These are phyloP conservation scores for Carex cristatella DNA, from an alignment of 176 grass and related monocot genomes.

Conservation along the genomic window DNA sequence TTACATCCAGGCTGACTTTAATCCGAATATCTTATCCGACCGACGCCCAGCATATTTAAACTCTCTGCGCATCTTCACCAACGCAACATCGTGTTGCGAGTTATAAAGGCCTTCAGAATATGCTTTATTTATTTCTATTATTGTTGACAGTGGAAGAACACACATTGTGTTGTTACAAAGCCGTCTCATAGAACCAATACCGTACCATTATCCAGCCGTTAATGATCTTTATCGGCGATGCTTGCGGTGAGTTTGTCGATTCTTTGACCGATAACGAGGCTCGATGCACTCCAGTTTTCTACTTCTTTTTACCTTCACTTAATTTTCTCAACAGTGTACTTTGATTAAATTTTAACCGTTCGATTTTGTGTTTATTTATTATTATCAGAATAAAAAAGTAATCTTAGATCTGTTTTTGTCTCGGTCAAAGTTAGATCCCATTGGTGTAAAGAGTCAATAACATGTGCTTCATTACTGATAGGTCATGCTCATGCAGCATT, in stretches of 20 bases:
- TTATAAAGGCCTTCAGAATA: neutral
- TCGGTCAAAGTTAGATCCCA: slow-evolving; percentile 1
- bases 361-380: neutral
- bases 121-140: neutral
- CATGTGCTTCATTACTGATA: neutral
- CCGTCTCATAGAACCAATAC: neutral
- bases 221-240: neutral
- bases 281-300: neutral
- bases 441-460: neutral
- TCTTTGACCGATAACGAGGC: slow-evolving; percentile 1
- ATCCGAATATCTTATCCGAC: slow-evolving; percentile 20
- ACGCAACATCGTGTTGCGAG: neutral
- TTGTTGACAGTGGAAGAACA: neutral
- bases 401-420: neutral
- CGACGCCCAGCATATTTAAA: neutral
- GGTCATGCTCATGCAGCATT: neutral
- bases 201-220: neutral
- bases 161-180: neutral
- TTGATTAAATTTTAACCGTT: neutral
- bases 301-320: too few species aligned
- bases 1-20: slow-evolving; percentile 7
- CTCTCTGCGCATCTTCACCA: too few species aligned
- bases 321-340: neutral
- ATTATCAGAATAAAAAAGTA: neutral
- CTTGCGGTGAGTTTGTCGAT: slow-evolving; percentile 7